Conservation (phyloP, 2,329 filamentous ascomycete genomes). For the Davidsoniella eucalypti region DNA sequence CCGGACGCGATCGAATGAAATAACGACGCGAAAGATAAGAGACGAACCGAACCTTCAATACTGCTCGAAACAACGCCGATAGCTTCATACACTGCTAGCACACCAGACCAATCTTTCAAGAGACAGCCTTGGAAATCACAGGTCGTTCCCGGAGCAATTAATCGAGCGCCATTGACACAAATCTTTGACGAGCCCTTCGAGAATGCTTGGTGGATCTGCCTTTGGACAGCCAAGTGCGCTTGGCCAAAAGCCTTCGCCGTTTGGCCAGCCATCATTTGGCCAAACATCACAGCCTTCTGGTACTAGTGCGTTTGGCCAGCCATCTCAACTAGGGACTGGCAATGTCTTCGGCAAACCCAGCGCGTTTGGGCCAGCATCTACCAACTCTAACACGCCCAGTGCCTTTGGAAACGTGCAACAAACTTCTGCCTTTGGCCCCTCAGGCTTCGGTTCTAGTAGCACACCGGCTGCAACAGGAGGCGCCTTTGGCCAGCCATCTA, state of each 20-base stretch:
- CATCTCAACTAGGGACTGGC: conserved; percentile 11
- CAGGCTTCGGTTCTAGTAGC: neutral
- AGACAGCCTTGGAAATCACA: too few species aligned
- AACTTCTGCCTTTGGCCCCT: conserved; percentile 4
- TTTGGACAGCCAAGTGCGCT: conserved; percentile 26
- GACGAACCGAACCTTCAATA: conserved; percentile 57
- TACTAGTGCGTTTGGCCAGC: conserved; percentile 24
- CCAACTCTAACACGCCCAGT: neutral
- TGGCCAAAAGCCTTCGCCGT: conserved; percentile 23
- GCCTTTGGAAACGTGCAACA: conserved; percentile 4
- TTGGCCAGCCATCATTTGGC: conserved; percentile 24
- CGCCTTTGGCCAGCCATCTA: conserved; percentile 14
- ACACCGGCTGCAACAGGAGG: conserved; percentile 4
- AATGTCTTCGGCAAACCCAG: conserved; percentile 21
- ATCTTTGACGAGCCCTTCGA: conserved; percentile 21
- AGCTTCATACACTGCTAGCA: conserved; percentile 24
- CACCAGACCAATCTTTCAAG: neutral
- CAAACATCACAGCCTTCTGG: conserved; percentile 22
- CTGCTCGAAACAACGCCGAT: conserved; percentile 28
- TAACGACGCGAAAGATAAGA: conserved; percentile 49
- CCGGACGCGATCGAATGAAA: conserved; percentile 59
- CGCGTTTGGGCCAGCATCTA: neutral
- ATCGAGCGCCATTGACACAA: too few species aligned
- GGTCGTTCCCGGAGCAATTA: too few species aligned
- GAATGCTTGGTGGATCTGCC: conserved; percentile 17